A percentile compares a stretch with the other conserved stretches of the same genome.
phyloP scores from a whole-genome alignment of 2,329 filamentous ascomycete genomes.

The Ophiostoma ips region DNA sequence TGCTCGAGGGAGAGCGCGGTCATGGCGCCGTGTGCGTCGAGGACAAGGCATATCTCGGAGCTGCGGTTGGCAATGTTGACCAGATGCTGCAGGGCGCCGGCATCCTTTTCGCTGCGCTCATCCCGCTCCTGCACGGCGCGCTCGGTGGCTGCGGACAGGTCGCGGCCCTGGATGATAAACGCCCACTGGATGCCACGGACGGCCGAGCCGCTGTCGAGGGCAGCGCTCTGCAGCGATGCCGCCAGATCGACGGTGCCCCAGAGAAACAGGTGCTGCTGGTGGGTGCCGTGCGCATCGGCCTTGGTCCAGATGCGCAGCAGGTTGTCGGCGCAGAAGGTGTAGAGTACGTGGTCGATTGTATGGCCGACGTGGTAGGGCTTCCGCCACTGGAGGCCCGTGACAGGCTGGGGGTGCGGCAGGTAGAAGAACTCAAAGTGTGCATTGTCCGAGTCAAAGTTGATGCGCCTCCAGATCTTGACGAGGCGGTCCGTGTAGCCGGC shows the following conservation, averaged over 20 bases:
- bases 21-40: constrained; percentile 76
- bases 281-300: constrained; percentile 49
- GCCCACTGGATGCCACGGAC: constrained; percentile 39
- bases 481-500: constrained; percentile 65
- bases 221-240: constrained; percentile 46
- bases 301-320: constrained; percentile 72
- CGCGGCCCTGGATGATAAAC: constrained; percentile 69
- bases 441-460: constrained; percentile 71
- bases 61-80: constrained; percentile 73
- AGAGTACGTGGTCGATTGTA: constrained; percentile 72
- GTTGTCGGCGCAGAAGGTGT: constrained; percentile 74
- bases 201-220: constrained; percentile 8
- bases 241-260: constrained; percentile 71
- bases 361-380: constrained; percentile 64
- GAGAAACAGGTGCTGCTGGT: constrained; percentile 55
- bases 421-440: constrained; percentile 85
- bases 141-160: constrained; percentile 67
- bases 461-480: constrained; percentile 82
- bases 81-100: constrained; percentile 67
- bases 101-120: constrained; percentile 43
- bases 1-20: constrained; percentile 89
- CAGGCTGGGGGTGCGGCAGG: constrained; percentile 64
- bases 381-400: constrained; percentile 82
- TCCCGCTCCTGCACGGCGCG: constrained; percentile 51
- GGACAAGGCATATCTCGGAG: constrained; percentile 74